phyloP scores from a whole-genome alignment of 2,329 filamentous ascomycete genomes.

The Arthrocladium fulminans region DNA sequence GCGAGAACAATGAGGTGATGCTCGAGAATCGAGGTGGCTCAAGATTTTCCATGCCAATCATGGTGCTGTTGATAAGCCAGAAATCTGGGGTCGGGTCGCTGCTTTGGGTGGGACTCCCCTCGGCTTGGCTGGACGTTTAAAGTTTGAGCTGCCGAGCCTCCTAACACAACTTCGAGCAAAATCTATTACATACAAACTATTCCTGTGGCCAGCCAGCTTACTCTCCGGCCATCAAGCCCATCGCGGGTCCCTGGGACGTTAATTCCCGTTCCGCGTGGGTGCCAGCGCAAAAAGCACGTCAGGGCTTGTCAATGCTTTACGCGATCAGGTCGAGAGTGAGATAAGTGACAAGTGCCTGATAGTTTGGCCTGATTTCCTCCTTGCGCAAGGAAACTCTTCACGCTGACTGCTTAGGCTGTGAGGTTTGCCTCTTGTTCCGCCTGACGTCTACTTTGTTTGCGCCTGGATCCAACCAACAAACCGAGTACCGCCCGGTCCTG shows the following conservation, averaged over 20 bases:
- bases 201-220: constrained; percentile 1
- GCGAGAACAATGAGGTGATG: no score
- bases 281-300: background rate
- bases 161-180: background rate
- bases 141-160: background rate
- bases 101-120: no score
- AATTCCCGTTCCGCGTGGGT: constrained; percentile 7
- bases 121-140: no score
- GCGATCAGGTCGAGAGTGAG: background rate
- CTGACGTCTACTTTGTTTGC: background rate
- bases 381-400: background rate
- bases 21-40: no score
- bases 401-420: background rate
- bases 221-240: background rate
- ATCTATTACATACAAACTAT: constrained; percentile 4
- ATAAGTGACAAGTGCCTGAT: background rate
- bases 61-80: no score
- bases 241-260: background rate
- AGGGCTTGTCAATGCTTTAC: background rate
- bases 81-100: no score
- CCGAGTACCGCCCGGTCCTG: no score
- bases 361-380: background rate
- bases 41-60: no score
- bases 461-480: no score
- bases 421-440: background rate